A percentile compares a stretch with the other conserved stretches of the same genome.
These are phyloP conservation scores for Crithidia thermophila DNA, from an alignment of 208 protist species.

Conservation along the genomic window DNA sequence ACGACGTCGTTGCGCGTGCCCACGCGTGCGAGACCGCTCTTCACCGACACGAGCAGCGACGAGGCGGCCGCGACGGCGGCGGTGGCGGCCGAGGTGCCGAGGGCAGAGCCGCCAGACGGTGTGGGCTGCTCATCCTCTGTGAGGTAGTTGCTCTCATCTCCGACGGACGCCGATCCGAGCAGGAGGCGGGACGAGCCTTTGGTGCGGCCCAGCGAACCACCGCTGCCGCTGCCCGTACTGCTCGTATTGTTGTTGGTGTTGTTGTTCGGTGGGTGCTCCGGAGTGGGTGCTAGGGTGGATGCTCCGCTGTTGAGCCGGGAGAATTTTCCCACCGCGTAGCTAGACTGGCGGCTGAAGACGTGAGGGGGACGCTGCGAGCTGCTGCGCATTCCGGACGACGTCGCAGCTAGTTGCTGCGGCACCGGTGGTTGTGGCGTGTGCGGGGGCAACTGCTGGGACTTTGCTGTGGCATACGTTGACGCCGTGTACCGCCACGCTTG, in stretches of 20 bases:
- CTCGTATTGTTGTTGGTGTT: neutral
- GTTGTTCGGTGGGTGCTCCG: no score
- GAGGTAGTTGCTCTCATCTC: slow-evolving; percentile 9
- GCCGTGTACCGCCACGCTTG: slow-evolving; percentile 9
- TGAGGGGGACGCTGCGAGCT: no score
- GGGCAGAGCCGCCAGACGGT: neutral
- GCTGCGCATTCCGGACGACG: no score
- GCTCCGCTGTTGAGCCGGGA: no score
- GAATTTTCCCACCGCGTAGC: no score
- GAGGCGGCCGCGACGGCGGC: neutral
- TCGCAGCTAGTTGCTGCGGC: neutral
- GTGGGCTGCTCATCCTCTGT: neutral
- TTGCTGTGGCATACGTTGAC: no score
- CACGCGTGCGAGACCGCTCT: no score
- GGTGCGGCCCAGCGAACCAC: neutral
- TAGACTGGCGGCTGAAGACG: no score
- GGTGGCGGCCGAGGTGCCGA: neutral
- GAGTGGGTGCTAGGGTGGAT: no score
- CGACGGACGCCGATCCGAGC: neutral
- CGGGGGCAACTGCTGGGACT: no score
- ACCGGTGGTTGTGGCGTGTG: neutral
- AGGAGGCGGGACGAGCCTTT: neutral
- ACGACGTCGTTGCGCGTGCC: neutral
- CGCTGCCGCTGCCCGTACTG: neutral
- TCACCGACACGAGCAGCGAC: no score